Evolutionary conservation across 305 asterid species (phyloP).

Genomic region (Andrographis paniculata): DNA sequence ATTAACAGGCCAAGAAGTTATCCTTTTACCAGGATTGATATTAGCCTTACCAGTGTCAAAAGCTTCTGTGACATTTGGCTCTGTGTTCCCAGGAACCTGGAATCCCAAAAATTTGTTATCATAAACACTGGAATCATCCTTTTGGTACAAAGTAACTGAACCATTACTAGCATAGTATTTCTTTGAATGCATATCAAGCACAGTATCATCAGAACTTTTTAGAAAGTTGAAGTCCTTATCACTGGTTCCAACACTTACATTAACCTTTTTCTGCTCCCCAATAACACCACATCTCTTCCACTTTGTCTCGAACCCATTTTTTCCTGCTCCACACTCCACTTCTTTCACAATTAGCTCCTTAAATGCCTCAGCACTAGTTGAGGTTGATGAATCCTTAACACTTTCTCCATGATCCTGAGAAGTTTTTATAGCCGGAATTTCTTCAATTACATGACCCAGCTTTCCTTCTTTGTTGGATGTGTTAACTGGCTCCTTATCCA

Average conservation of each 20-base stretch:
- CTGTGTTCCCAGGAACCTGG: constrained; percentile 43
- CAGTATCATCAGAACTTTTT: constrained; percentile 49
- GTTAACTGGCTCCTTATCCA: constrained; percentile 40
- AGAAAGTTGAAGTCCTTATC: constrained; percentile 51
- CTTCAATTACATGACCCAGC: constrained; percentile 29
- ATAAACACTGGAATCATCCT: constrained; percentile 29
- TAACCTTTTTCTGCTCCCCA: constrained; percentile 35
- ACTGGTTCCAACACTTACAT: constrained; percentile 40
- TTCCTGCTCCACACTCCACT: constrained; percentile 62
- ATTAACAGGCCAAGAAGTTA: constrained; percentile 45
- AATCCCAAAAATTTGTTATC: constrained; percentile 44
- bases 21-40: constrained; percentile 44
- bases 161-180: constrained; percentile 41
- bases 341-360: constrained; percentile 90
- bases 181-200: constrained; percentile 52
- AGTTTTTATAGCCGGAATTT: constrained; percentile 22
- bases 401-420: constrained; percentile 29
- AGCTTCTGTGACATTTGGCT: constrained; percentile 33
- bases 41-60: constrained; percentile 36
- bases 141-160: constrained; percentile 34
- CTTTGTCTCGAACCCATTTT: constrained; percentile 46
- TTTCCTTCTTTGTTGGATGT: constrained; percentile 39
- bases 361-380: constrained; percentile 33
- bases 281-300: constrained; percentile 36
- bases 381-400: constrained; percentile 29